Evolutionary conservation across 2,329 filamentous ascomycete species (phyloP).

Genomic region (Colletotrichum gigasporum): DNA sequence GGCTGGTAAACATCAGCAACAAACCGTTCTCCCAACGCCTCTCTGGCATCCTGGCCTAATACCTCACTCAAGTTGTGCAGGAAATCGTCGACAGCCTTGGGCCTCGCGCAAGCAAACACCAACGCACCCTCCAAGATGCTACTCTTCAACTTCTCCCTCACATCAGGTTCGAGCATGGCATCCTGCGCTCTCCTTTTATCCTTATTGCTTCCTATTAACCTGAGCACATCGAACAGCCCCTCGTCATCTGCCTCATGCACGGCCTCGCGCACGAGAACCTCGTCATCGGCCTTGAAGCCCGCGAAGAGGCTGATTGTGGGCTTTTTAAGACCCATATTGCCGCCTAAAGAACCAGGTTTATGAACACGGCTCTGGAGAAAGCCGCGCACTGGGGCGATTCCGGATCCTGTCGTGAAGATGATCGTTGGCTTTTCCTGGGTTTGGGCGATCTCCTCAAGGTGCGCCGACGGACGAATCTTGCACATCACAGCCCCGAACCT

Average conservation of each 20-base stretch:
- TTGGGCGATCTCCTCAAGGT: constrained; percentile 12
- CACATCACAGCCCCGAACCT: constrained; percentile 18
- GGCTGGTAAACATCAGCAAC: constrained; percentile 29
- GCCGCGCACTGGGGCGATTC: constrained; percentile 25
- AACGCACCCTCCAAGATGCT: constrained; percentile 19
- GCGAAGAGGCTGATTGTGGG: constrained; percentile 28
- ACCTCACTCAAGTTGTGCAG: constrained; percentile 23
- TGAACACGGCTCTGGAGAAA: constrained; percentile 19
- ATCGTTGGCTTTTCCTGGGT: constrained; percentile 18
- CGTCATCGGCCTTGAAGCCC: constrained; percentile 24
- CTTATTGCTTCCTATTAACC: constrained; percentile 13
- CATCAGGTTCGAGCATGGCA: constrained; percentile 20
- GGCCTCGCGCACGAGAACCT: constrained; percentile 21
- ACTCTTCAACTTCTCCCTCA: constrained; percentile 16
- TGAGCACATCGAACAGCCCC: constrained; percentile 17
- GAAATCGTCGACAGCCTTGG: constrained; percentile 26
- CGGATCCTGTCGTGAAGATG: constrained; percentile 28
- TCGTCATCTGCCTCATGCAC: constrained; percentile 21
- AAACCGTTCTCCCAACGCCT: constrained; percentile 26
- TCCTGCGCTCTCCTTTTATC: constrained; percentile 26
- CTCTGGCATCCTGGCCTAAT: constrained; percentile 23
- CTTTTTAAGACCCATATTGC: background rate
- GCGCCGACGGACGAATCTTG: constrained; percentile 21
- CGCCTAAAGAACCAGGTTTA: background rate
- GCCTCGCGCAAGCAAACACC: constrained; percentile 29